These are phyloP conservation scores for Raddia guianensis DNA, from an alignment of 176 grass and related monocot genomes.

Conservation along the genomic window DNA sequence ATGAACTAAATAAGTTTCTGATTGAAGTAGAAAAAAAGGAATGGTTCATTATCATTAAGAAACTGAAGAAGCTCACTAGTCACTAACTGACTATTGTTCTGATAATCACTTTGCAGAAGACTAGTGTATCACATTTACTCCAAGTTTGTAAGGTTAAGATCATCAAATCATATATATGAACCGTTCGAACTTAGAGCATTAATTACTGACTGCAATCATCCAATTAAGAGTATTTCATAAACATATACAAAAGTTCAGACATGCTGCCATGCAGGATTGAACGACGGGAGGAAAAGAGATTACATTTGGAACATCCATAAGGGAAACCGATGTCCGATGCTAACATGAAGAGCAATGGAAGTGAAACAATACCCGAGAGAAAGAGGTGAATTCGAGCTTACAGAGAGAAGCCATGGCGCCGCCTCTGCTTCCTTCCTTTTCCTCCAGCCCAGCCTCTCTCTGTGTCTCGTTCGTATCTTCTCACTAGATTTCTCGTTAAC, in stretches of 20 bases:
- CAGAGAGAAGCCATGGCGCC: constrained; percentile 34
- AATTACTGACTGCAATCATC: background rate
- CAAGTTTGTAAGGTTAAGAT: background rate
- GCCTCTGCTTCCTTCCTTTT: background rate
- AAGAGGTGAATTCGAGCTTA: background rate
- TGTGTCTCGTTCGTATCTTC: background rate
- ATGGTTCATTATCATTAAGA: background rate
- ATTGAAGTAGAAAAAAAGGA: too few species aligned
- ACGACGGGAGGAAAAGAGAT: background rate
- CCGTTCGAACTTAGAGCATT: background rate
- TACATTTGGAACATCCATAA: too few species aligned
- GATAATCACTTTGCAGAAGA: background rate
- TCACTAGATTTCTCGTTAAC: background rate
- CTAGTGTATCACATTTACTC: background rate
- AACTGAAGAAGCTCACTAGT: background rate
- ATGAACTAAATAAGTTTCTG: background rate
- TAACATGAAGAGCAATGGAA: background rate
- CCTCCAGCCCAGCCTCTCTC: background rate
- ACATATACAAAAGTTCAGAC: background rate
- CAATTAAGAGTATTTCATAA: background rate
- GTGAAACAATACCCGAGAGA: background rate
- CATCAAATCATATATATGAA: too few species aligned
- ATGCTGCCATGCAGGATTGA: background rate
- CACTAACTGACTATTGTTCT: background rate
- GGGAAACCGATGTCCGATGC: background rate